phyloP scores from a whole-genome alignment of 1,139 yeast species.

The Candida anutae region DNA sequence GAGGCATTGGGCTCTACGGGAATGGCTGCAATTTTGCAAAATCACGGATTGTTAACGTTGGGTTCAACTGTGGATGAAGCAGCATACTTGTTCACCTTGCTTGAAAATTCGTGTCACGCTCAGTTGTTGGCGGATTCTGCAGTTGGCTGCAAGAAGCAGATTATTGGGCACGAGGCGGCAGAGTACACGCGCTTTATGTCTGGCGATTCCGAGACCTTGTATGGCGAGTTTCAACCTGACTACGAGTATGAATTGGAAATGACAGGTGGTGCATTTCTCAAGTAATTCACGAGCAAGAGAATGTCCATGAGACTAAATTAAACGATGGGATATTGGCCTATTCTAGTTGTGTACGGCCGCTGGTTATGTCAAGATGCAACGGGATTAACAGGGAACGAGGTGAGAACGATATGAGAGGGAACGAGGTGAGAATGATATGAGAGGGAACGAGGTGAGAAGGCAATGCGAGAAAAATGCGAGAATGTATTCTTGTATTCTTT shows the following conservation, averaged over 20 bases:
- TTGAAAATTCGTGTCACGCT: conserved; percentile 62
- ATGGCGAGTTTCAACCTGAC: conserved; percentile 70
- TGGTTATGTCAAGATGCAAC: too few species aligned
- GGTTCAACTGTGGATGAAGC: conserved; percentile 81
- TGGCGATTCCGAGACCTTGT: conserved; percentile 62
- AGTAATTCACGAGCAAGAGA: too few species aligned
- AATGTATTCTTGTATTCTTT: too few species aligned
- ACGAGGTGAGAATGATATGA: too few species aligned
- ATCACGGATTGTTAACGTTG: conserved; percentile 74
- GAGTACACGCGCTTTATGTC: conserved; percentile 54
- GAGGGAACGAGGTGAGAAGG: too few species aligned
- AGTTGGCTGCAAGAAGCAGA: conserved; percentile 18
- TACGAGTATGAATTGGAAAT: conserved; percentile 29
- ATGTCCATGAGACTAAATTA: too few species aligned
- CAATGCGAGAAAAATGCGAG: too few species aligned
- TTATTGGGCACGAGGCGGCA: conserved; percentile 61
- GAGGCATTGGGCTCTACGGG: conserved; percentile 53
- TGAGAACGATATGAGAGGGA: too few species aligned
- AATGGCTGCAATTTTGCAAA: conserved; percentile 60
- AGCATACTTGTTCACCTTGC: conserved; percentile 57
- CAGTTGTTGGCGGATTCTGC: conserved; percentile 61
- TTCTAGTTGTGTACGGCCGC: too few species aligned
- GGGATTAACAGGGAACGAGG: too few species aligned
- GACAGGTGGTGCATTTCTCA: conserved; percentile 11
- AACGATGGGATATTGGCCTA: too few species aligned